Conservation (phyloP, 1,139 yeast genomes). For the Yamadazyma aaseri region DNA sequence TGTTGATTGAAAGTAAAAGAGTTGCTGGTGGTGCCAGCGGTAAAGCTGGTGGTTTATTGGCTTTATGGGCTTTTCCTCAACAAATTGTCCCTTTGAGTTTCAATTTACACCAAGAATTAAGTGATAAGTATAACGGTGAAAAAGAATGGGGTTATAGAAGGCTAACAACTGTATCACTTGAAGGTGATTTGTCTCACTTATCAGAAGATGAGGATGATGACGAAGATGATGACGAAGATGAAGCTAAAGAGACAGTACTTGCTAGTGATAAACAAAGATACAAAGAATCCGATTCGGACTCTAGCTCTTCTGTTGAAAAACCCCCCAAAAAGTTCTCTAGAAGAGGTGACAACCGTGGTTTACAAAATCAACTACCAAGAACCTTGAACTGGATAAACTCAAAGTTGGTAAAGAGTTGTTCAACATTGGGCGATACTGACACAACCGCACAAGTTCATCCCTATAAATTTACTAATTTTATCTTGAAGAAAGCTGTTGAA, state of each 20-base stretch:
- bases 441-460: constrained; percentile 98
- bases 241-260: constrained; percentile 13
- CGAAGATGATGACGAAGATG: constrained; percentile 15
- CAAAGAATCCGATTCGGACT: constrained; percentile 5
- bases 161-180: constrained; percentile 81
- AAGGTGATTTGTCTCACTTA: constrained; percentile 64
- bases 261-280: constrained; percentile 1
- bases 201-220: constrained; percentile 22
- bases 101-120: constrained; percentile 77
- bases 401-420: constrained; percentile 68
- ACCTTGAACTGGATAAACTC: constrained; percentile 82
- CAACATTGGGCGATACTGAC: constrained; percentile 78
- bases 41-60: constrained; percentile 93
- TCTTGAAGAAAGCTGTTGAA: constrained; percentile 78
- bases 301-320: constrained; percentile 21
- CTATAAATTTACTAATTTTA: constrained; percentile 80
- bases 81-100: constrained; percentile 90
- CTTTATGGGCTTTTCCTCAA: constrained; percentile 96
- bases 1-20: constrained; percentile 84
- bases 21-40: constrained; percentile 99
- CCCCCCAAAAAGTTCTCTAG: constrained; percentile 37
- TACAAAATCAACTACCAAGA: constrained; percentile 50
- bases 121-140: constrained; percentile 76
- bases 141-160: constrained; percentile 92
- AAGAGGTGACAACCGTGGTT: constrained; percentile 10